These are phyloP conservation scores for Pythium oligandrum DNA, from an alignment of 352 stramenopile genomes.

Conservation along the genomic window DNA sequence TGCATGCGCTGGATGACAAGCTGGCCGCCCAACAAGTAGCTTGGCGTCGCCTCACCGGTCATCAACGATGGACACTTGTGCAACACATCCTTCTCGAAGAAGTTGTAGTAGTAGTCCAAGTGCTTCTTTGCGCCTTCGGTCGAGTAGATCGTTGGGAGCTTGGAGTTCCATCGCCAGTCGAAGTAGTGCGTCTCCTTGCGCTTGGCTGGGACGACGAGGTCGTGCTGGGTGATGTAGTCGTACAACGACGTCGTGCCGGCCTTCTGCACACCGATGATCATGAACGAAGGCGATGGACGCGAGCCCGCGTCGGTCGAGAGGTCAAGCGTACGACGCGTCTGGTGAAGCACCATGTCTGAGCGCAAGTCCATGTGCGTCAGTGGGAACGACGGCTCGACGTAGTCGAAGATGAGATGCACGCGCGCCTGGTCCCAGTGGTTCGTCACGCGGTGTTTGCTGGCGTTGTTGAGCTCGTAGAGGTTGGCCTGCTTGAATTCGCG, in stretches of 20 bases:
- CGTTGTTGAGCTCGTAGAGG: slow-evolving; percentile 99
- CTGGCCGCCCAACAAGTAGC: slow-evolving; percentile 85
- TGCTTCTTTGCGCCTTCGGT: slow-evolving; percentile 54
- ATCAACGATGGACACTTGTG: slow-evolving; percentile 86
- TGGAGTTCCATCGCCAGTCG: slow-evolving; percentile 95
- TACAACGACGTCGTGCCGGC: slow-evolving; percentile 96
- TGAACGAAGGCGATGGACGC: slow-evolving; percentile 86
- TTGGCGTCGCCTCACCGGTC: slow-evolving; percentile 91
- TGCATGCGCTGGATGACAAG: slow-evolving; percentile 73
- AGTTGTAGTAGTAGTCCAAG: slow-evolving; percentile 76
- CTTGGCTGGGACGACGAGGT: slow-evolving; percentile 88
- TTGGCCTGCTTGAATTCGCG: slow-evolving; percentile 91
- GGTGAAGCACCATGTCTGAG: slow-evolving; percentile 89
- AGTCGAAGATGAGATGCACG: slow-evolving; percentile 99
- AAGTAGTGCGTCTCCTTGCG: slow-evolving; percentile 98
- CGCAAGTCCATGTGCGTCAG: slow-evolving; percentile 71
- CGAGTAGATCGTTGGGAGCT: slow-evolving; percentile 45
- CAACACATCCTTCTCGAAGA: slow-evolving; percentile 78
- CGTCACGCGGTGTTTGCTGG: slow-evolving; percentile 93
- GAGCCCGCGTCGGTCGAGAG: slow-evolving; percentile 76
- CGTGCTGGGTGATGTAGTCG: slow-evolving; percentile 97
- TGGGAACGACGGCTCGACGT: slow-evolving; percentile 85
- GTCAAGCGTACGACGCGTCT: slow-evolving; percentile 95
- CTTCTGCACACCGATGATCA: slow-evolving; percentile 96
- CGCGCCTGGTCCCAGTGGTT: slow-evolving; percentile 91